Evolutionary conservation across 108 stramenopile genomes (phyloP).

Genomic region (Conticribra weissflogii): DNA sequence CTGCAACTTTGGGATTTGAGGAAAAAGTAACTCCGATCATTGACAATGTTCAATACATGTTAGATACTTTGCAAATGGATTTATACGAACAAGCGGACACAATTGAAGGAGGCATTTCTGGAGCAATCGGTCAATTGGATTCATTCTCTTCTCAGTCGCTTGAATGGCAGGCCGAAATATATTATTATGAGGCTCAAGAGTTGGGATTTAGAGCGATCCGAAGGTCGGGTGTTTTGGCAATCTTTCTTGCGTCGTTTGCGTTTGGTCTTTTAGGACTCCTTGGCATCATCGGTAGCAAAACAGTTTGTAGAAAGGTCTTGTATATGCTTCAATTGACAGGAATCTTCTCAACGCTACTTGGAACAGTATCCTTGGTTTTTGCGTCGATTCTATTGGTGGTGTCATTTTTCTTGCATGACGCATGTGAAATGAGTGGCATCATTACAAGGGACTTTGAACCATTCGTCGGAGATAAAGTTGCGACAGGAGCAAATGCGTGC

Average conservation of each 20-base stretch:
- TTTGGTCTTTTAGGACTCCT: constrained; percentile 32
- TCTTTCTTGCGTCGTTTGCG: constrained; percentile 28
- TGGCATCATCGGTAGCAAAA: constrained; percentile 37
- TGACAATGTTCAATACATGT: constrained; percentile 38
- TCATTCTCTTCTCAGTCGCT: constrained; percentile 11
- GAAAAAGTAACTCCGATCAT: constrained; percentile 44
- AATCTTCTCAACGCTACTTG: constrained; percentile 41
- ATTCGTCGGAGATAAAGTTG: constrained; percentile 46
- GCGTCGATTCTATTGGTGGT: constrained; percentile 32
- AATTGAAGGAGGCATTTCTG: constrained; percentile 29
- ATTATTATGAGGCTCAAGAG: constrained; percentile 40
- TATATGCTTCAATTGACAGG: constrained; percentile 36
- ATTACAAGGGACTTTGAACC: constrained; percentile 51
- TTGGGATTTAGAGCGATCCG: constrained; percentile 21
- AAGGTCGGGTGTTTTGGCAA: constrained; percentile 30
- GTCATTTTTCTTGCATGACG: constrained; percentile 40
- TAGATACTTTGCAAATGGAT: constrained; percentile 52
- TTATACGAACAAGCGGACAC: constrained; percentile 41
- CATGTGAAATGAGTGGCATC: constrained; percentile 35
- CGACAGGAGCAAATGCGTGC: constrained; percentile 40
- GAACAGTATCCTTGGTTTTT: constrained; percentile 23
- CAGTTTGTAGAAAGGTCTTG: constrained; percentile 15
- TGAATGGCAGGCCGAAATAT: constrained; percentile 29
- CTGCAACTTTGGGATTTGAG: constrained; percentile 37
- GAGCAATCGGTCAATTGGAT: constrained; percentile 41